Base-by-base conservation (phyloP, 345 rosid genomes). In the Isatis tinctoria region DNA sequence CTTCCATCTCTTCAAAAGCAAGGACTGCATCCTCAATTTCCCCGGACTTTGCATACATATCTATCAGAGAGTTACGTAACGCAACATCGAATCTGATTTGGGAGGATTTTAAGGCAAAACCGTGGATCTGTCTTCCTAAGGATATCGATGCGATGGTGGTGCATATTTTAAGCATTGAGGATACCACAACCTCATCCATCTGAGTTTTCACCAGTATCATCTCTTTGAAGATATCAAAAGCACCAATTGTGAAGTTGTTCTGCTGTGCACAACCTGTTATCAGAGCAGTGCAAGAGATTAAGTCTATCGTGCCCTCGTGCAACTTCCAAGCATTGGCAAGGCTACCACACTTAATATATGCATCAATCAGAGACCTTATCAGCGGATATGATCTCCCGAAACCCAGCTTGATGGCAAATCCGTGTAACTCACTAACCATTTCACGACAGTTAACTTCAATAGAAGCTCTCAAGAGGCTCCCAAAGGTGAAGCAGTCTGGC, bases 31-130 rank as follows among this genome's bases (percentile, higher is more conserved):
- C 90, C 56, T 69, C 64, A 20, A 89, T 81, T 62, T 84, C 84
- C 39, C 96, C 97, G 65, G 80, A 87, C 83, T 91, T 91, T 52
- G 90, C 84, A 52, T 89, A 89, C 97, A 89, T 86, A 70, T 89
- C 87, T 60, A 91, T 82, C 62, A 89, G 81, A 30, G 93, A 86
- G 82, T 89, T 89, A 49, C 88, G 78, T 60, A 87, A 71, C 5
- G 80, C 81, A 64, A 78, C 73, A 78, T 85, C 94, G 47, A 77
- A 77, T 54, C 65, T 73, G 18, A 85, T 57, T 36, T 80, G 83
- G 56, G 65, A 78, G 53, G 66, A 79, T 60, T 92, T 90, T 20
- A 85, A 30, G 51, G 85, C 80, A 20, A 85, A 71, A 54, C 87
- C 81, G 78, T 88, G 94, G 22, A 92, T 72, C 76, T 92, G 94